These are phyloP conservation scores for Paspalum notatum DNA, from an alignment of 176 grass and related monocot genomes.

Conservation along the genomic window DNA sequence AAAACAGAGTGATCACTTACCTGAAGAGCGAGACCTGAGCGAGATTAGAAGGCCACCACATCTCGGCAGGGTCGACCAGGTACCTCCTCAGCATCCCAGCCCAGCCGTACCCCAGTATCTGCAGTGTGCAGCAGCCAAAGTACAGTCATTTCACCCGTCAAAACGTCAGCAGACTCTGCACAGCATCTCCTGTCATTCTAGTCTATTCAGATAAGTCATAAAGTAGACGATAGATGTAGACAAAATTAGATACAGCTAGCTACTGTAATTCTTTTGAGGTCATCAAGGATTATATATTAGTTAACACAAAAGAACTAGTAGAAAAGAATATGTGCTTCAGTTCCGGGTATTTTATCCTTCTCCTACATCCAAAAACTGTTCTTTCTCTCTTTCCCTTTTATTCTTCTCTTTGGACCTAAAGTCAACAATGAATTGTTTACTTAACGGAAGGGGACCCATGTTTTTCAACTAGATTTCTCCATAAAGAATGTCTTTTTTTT, in stretches of 20 bases:
- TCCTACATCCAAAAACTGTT: too few relatives aligned
- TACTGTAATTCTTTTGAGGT: too few relatives aligned
- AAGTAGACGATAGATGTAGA: neutral
- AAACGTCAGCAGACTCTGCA: neutral
- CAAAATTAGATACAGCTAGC: neutral
- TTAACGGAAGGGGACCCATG: neutral
- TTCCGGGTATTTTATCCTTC: too few relatives aligned
- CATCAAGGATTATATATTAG: neutral
- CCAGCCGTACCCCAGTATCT: constrained; percentile 94
- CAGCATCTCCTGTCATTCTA: neutral
- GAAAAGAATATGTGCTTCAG: neutral
- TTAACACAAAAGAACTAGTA: neutral
- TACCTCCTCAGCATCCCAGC: constrained; percentile 87
- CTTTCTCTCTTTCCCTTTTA: too few relatives aligned
- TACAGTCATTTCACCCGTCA: neutral
- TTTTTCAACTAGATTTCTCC: neutral
- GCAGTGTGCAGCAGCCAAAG: constrained; percentile 16
- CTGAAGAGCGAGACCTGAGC: constrained; percentile 97
- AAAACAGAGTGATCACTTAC: constrained; percentile 32
- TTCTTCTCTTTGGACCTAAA: too few relatives aligned
- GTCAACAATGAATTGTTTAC: neutral
- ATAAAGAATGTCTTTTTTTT: neutral
- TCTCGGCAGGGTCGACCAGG: constrained; percentile 92
- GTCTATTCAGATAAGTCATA: neutral
- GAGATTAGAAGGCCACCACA: constrained; percentile 99